Percentiles rank a stretch among this genome's conserved stretches.
These are phyloP conservation scores for Melanopsichium pennsylvanicum DNA, from an alignment of 1,284 basidiomycete genomes.

Conservation along the genomic window DNA sequence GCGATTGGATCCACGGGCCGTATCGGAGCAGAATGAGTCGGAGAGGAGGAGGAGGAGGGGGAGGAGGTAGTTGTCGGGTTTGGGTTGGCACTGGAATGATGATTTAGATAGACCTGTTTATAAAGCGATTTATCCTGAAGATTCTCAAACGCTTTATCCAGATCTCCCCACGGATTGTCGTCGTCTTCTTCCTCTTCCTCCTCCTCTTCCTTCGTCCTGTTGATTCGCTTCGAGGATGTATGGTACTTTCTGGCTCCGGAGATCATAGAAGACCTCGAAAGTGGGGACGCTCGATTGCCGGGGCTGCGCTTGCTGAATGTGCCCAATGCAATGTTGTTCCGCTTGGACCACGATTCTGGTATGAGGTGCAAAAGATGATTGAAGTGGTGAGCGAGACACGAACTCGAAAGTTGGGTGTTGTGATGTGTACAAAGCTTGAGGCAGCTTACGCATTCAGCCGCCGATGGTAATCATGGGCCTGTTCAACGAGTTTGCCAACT, in stretches of 20 bases:
- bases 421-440: not conserved
- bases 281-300: too few relatives aligned
- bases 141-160: constrained; percentile 46
- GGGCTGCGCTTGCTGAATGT: too few relatives aligned
- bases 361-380: too few relatives aligned
- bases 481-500: constrained; percentile 49
- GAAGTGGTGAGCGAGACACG: too few relatives aligned
- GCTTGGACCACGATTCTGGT: too few relatives aligned
- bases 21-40: not conserved
- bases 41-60: not conserved
- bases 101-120: constrained; percentile 29
- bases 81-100: too few relatives aligned
- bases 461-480: constrained; percentile 86
- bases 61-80: too few relatives aligned
- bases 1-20: constrained; percentile 17
- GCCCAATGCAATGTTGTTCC: too few relatives aligned
- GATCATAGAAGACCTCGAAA: too few relatives aligned
- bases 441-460: constrained; percentile 47
- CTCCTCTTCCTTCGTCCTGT: not conserved
- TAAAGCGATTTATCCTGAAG: constrained; percentile 36
- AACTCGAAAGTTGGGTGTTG: too few relatives aligned
- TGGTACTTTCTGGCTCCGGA: constrained; percentile 1
- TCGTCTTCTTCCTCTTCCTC: constrained; percentile 33
- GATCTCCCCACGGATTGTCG: constrained; percentile 48
- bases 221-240: constrained; percentile 15